phyloP scores from a whole-genome alignment of 1,284 basidiomycete species.

The Lentinula novae-zelandiae region DNA sequence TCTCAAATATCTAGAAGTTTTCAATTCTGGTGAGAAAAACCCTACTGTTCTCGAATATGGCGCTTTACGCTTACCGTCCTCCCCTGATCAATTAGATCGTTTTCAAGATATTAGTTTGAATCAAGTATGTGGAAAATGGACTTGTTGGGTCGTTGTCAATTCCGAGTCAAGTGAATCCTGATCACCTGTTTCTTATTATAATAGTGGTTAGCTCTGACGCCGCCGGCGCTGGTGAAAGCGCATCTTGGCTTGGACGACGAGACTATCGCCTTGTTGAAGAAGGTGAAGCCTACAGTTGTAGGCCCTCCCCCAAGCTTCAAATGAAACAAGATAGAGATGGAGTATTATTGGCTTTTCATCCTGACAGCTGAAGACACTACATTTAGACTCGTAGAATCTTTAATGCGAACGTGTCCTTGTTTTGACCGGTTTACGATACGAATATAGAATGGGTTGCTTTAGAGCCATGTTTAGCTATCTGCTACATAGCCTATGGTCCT shows the following conservation, averaged over 20 bases:
- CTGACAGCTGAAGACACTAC: too few relatives aligned
- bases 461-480: too few relatives aligned
- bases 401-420: too few relatives aligned
- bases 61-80: background rate
- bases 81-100: slow-evolving; percentile 30
- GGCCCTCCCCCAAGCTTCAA: background rate
- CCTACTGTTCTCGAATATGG: background rate
- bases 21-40: slow-evolving; percentile 43
- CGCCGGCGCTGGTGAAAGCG: slow-evolving; percentile 37
- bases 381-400: too few relatives aligned
- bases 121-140: slow-evolving; percentile 33
- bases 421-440: too few relatives aligned
- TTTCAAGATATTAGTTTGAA: slow-evolving; percentile 64
- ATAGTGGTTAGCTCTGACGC: slow-evolving; percentile 38
- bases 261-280: slow-evolving; percentile 29
- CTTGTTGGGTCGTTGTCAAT: background rate
- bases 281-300: slow-evolving; percentile 26
- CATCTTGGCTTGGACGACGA: slow-evolving; percentile 33
- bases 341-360: too few relatives aligned
- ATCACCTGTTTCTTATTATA: background rate
- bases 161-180: background rate
- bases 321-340: background rate
- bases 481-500: too few relatives aligned
- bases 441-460: too few relatives aligned
- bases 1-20: slow-evolving; percentile 62